Evolutionary conservation across 2,329 filamentous ascomycete species (phyloP), one percentile per base, ranked within the genome.

Genomic region (Exophiala sideris): DNA sequence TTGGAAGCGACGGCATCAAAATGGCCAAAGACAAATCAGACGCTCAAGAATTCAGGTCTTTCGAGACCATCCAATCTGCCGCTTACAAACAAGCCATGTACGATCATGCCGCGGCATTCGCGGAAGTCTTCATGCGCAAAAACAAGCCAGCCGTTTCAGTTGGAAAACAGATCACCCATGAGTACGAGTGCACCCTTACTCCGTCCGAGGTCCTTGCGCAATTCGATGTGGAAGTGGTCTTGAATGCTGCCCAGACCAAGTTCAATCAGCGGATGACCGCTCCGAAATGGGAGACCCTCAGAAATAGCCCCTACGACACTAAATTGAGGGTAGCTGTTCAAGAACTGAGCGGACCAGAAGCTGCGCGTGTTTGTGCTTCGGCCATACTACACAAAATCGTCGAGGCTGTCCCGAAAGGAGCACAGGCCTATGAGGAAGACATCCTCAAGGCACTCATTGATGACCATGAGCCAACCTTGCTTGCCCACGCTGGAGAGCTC

Each of bases 41-140:
- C 34, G 76, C 79, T 1, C 83, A 87, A 61, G 68, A 73, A 3
- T 85, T 87, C 57, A 71, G 81, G 4, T 71, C 76, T 0, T 81
- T 78, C 61, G 72, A 76, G 1, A 69, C 78, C 24, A 64, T 70
- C 2, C 72, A 74, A 10, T 83, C 81, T 2, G 64, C 74, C 5
- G 71, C 60, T 34, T 55, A 46, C n/a, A 45, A 52, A 18, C 34
- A 46, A n/a, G 35, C 38, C 8, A 3, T 60, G 18, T 60, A 57
- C 32, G 34, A 38, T 11, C 54, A 52, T 9, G 52, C 56, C 5
- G 38, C 48, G 24, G 61, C 62, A 3, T 63, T 63, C 45, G 45
- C 52, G 6, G 20, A 41, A 9, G 40, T 21, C 11, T 60, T 56
- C 50, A 58, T 60, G 16, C 59, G 51, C 29, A 54, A 56, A 39